Evolutionary conservation across 495 filamentous ascomycete genomes (phyloP).

Genomic region (Podospora pseudopauciseta): DNA sequence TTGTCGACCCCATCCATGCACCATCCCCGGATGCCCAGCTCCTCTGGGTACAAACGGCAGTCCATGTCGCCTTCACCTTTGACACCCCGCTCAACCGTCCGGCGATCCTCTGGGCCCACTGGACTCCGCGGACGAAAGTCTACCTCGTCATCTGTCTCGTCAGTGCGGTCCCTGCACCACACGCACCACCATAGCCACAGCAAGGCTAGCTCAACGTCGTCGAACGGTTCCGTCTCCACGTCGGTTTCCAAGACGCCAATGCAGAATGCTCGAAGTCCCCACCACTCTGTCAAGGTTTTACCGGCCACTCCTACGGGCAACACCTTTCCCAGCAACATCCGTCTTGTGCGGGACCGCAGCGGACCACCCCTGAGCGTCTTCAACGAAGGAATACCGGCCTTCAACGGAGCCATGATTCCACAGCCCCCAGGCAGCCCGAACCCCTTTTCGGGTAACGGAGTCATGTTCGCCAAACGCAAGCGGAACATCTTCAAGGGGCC

Average conservation of each 20-base stretch:
- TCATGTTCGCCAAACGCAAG: constrained; percentile 90
- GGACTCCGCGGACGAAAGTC: constrained; percentile 88
- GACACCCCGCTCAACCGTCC: constrained; percentile 80
- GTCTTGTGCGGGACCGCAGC: constrained; percentile 64
- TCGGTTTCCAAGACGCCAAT: constrained; percentile 63
- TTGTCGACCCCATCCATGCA: constrained; percentile 16
- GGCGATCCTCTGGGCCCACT: constrained; percentile 59
- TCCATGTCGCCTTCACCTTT: constrained; percentile 87
- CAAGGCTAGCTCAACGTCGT: constrained; percentile 91
- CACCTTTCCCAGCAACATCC: constrained; percentile 81
- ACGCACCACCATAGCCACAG: constrained; percentile 84
- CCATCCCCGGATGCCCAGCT: constrained; percentile 43
- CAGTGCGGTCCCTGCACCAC: constrained; percentile 86
- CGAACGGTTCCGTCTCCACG: constrained; percentile 65
- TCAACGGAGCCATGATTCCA: constrained; percentile 25
- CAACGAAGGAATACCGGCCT: constrained; percentile 47
- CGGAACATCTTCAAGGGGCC: constrained; percentile 87
- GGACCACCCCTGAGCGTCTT: constrained; percentile 45
- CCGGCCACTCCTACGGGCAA: constrained; percentile 82
- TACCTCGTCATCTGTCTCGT: constrained; percentile 92
- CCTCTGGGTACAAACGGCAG: constrained; percentile 63
- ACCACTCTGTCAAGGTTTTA: constrained; percentile 88
- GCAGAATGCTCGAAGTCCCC: constrained; percentile 65
- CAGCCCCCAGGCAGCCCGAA: constrained; percentile 43
- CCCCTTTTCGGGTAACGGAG: constrained; percentile 45